These are phyloP conservation scores for Thalassiosira ordinaria DNA, from an alignment of 352 stramenopile species.

Conservation along the genomic window DNA sequence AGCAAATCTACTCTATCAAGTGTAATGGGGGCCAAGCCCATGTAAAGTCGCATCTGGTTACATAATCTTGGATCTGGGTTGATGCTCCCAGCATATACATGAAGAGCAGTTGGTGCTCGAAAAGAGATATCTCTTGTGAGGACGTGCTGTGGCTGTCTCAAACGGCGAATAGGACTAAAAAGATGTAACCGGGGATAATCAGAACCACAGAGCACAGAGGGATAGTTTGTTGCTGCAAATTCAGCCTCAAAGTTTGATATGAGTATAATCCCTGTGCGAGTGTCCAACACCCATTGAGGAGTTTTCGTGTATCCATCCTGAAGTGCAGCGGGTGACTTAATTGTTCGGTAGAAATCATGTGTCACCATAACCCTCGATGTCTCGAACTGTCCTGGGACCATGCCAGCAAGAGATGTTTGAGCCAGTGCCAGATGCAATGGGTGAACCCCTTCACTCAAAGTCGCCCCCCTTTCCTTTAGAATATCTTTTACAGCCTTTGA, in stretches of 20 bases:
- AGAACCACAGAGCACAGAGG: neutral
- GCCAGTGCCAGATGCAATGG: neutral
- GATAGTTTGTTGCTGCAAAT: neutral
- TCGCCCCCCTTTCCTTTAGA: neutral
- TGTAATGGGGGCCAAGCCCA: neutral
- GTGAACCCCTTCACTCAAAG: too few species aligned
- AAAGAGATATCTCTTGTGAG: neutral
- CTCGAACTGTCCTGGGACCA: conserved; percentile 15
- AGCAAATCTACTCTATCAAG: neutral
- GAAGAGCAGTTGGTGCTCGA: neutral
- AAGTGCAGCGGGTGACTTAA: neutral
- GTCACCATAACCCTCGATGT: neutral
- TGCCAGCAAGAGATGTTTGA: neutral
- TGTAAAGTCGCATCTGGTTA: neutral
- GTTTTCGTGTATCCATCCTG: conserved; percentile 25
- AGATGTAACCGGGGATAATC: neutral
- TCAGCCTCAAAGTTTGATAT: conserved; percentile 16
- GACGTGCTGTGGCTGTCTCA: neutral
- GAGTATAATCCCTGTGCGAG: neutral
- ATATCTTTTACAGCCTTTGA: conserved; percentile 1
- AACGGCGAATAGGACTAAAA: neutral
- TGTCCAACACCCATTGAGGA: conserved; percentile 3
- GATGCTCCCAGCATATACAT: conserved; percentile 3
- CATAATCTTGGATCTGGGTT: neutral
- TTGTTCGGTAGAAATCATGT: conserved; percentile 8